These are phyloP conservation scores for Phylloporus sp. DNA, from an alignment of 768 basidiomycete genomes.

Conservation along the genomic window DNA sequence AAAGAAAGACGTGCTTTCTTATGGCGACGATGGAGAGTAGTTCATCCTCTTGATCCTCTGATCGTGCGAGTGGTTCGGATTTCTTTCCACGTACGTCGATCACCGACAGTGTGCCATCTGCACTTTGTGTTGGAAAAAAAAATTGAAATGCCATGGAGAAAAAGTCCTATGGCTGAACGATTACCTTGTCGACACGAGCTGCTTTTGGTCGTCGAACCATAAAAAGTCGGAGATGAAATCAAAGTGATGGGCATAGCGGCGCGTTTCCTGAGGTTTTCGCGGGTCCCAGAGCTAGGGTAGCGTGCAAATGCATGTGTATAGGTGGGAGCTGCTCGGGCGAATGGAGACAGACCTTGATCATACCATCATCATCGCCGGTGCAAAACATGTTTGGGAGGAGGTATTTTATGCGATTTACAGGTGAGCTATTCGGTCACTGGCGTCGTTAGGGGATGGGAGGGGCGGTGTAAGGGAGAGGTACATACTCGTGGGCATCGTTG, in stretches of 20 bases:
- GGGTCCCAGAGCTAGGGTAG: constrained; percentile 81
- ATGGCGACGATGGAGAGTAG: constrained; percentile 81
- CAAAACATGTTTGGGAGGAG: constrained; percentile 67
- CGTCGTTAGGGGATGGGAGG: constrained; percentile 25
- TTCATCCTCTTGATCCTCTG: constrained; percentile 96
- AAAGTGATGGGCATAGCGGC: constrained; percentile 80
- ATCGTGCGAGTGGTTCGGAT: constrained; percentile 70
- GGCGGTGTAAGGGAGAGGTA: constrained; percentile 12
- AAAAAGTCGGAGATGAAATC: constrained; percentile 93
- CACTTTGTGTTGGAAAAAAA: constrained; percentile 42
- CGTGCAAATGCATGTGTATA: neutral
- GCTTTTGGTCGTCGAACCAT: constrained; percentile 79
- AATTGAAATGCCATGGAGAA: neutral
- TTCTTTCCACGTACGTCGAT: constrained; percentile 87
- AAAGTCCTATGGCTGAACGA: neutral
- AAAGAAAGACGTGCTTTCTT: constrained; percentile 52
- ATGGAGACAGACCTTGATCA: constrained; percentile 65
- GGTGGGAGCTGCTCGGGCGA: neutral
- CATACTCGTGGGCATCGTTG: constrained; percentile 65
- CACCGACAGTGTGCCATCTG: constrained; percentile 89
- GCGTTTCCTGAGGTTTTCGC: constrained; percentile 56
- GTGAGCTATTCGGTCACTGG: constrained; percentile 48
- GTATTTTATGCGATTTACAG: constrained; percentile 81
- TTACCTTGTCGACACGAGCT: constrained; percentile 84
- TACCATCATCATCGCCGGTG: constrained; percentile 92